These are phyloP conservation scores for Aeschynomene evenia DNA, from an alignment of 306 rosid species.

Conservation along the genomic window DNA sequence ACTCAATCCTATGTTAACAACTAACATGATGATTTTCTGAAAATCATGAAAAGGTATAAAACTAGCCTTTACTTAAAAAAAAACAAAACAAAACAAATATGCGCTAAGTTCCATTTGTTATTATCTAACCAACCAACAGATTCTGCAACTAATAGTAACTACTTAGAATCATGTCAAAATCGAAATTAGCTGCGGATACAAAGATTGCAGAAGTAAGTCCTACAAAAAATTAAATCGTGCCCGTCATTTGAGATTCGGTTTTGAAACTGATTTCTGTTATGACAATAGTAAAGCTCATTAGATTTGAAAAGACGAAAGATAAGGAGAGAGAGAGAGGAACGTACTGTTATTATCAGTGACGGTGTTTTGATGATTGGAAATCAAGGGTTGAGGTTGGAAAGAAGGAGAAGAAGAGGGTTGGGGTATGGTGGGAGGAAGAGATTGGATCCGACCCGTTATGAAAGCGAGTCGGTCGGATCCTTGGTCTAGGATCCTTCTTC, in stretches of 20 bases:
- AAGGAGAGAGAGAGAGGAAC: neutral
- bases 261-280: too few relatives aligned
- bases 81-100: too few relatives aligned
- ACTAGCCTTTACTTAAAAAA: too few relatives aligned
- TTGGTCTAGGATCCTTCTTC: conserved; percentile 64
- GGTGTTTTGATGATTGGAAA: conserved; percentile 29
- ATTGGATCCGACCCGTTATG: conserved; percentile 63
- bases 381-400: conserved; percentile 29
- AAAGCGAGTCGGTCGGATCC: conserved; percentile 80
- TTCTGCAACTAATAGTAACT: neutral
- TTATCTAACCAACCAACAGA: neutral
- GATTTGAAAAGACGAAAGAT: neutral
- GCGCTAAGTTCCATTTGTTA: neutral
- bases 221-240: neutral
- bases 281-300: neutral
- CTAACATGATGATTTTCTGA: too few relatives aligned
- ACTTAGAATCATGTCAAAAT: neutral
- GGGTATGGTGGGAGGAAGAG: neutral
- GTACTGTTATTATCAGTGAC: conserved; percentile 34
- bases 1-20: too few relatives aligned
- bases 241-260: neutral
- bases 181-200: neutral
- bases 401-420: neutral
- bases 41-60: too few relatives aligned
- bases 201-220: neutral